phyloP scores from a whole-genome alignment of 2,329 filamentous ascomycete species.

The Sporothrix mexicana region DNA sequence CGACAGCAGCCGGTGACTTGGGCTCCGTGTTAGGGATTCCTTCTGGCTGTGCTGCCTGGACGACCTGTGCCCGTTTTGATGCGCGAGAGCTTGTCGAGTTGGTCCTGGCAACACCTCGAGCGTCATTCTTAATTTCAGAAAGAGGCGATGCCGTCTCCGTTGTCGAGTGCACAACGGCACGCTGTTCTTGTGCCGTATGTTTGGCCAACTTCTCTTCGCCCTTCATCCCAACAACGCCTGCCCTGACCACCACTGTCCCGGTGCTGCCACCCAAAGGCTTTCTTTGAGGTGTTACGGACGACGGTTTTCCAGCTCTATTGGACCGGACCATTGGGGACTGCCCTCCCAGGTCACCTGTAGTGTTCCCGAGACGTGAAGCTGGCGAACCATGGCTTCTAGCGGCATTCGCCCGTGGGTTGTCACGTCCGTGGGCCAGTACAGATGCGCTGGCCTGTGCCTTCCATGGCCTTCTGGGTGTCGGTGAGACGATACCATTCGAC shows the following conservation, averaged over 20 bases:
- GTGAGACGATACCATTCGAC: background rate
- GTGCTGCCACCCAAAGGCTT: background rate
- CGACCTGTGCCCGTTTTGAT: background rate
- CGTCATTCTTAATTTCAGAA: constrained; percentile 35
- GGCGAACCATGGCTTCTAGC: background rate
- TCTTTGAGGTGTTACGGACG: constrained; percentile 2
- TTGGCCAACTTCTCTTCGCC: constrained; percentile 3
- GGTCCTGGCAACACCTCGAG: background rate
- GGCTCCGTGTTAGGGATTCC: constrained; percentile 40
- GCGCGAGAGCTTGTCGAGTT: constrained; percentile 21
- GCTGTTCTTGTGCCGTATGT: background rate
- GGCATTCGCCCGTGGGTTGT: background rate
- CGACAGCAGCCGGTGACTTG: constrained; percentile 27
- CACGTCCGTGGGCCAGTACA: background rate
- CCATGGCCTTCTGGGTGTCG: constrained; percentile 16
- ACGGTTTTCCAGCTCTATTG: background rate
- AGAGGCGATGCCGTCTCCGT: constrained; percentile 18
- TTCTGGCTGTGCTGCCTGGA: background rate
- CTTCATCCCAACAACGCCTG: background rate
- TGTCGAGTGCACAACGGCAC: background rate
- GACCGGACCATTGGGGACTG: background rate
- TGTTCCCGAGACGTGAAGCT: background rate
- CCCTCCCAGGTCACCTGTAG: background rate
- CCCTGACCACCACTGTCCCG: background rate
- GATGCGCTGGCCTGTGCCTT: background rate